Evolutionary conservation across 139 green algal genomes (phyloP), one percentile per base, ranked within the genome.

Genomic region (Chlamydomonas sphaeroides): DNA sequence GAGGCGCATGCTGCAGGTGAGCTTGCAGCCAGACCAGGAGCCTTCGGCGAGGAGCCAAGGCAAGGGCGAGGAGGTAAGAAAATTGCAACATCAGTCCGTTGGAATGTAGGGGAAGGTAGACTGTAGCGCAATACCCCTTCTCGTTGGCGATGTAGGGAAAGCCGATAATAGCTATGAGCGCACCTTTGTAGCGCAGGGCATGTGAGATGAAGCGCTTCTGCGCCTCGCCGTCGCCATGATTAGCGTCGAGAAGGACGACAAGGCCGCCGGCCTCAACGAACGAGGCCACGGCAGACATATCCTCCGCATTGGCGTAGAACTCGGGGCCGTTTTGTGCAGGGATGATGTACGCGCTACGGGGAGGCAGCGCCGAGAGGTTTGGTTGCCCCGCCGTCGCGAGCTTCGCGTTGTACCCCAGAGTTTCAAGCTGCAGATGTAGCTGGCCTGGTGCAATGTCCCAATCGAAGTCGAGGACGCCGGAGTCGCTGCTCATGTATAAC

Each of bases 321-420:
- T 25, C 26, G 36, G n/a, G 56, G 56, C 73, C 57, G 20, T 80
- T 59, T 39, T 80, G 73, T 28, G 30, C 73, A 25, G 73, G 73
- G 11, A 79, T 61, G 15, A 80, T n/a, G 59, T 80, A 70, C n/a
- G n/a, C 0, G 41, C 59, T 0, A 5, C 6, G 39, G 59, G 7
- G 28, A 5, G 23, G 62, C 15, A 1, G 35, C 6, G 59, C 59
- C 41, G 17, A 0, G 33, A 62, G 39, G 17, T 28, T 35, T 20
- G 59, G 41, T 28, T 59, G 59, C 0, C n/a, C 59, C 11, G 1
- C 38, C 1, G 14, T 1, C 1, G 41, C 59, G 23, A 28, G 18
- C 30, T 33, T 30, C 5, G 70, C 73, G 11, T 45, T 14, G 18
- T 45, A 70, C 1, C 73, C 73, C 28, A 80, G 53, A 15, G 42